These are phyloP conservation scores for Hypomyces perniciosus DNA, from an alignment of 2,329 filamentous ascomycete genomes.

Conservation along the genomic window DNA sequence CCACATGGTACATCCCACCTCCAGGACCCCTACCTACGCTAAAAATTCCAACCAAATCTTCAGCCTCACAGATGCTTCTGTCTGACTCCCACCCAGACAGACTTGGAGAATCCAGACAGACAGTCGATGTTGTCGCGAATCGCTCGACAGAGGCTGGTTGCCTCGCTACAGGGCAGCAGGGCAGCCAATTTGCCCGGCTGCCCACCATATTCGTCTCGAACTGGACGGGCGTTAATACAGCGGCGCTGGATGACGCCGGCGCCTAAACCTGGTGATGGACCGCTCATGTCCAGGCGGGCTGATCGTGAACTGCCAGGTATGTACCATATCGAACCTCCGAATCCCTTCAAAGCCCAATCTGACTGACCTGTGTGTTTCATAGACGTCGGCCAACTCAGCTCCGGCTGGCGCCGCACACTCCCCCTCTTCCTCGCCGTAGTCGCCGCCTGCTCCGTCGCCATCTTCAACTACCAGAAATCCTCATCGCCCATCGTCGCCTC, in stretches of 20 bases:
- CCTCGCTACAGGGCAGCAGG: slow-evolving; percentile 19
- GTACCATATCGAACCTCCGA: not conserved
- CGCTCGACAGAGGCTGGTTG: slow-evolving; percentile 20
- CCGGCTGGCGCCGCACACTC: slow-evolving; percentile 65
- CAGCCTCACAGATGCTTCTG: slow-evolving; percentile 12
- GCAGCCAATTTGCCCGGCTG: not conserved
- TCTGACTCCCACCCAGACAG: not conserved
- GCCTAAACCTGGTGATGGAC: slow-evolving; percentile 54
- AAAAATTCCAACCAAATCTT: slow-evolving; percentile 3
- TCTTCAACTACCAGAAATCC: slow-evolving; percentile 99
- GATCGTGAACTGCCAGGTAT: slow-evolving; percentile 62
- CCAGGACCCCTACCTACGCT: not conserved
- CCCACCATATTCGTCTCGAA: not conserved
- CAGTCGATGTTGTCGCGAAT: slow-evolving; percentile 16
- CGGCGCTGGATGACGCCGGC: slow-evolving; percentile 48
- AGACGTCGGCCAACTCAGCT: slow-evolving; percentile 40
- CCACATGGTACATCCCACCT: not conserved
- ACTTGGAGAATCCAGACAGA: not conserved
- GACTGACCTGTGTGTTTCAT: not conserved
- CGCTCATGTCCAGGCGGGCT: slow-evolving; percentile 57
- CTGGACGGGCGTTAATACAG: slow-evolving; percentile 20
- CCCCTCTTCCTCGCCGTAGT: slow-evolving; percentile 75
- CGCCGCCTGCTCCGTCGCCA: slow-evolving; percentile 66
- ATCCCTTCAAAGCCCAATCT: too few species aligned
- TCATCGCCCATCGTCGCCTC: slow-evolving; percentile 81